Base-by-base conservation (phyloP, 2,329 filamentous ascomycete species). In the Aspergillus japonicus region DNA sequence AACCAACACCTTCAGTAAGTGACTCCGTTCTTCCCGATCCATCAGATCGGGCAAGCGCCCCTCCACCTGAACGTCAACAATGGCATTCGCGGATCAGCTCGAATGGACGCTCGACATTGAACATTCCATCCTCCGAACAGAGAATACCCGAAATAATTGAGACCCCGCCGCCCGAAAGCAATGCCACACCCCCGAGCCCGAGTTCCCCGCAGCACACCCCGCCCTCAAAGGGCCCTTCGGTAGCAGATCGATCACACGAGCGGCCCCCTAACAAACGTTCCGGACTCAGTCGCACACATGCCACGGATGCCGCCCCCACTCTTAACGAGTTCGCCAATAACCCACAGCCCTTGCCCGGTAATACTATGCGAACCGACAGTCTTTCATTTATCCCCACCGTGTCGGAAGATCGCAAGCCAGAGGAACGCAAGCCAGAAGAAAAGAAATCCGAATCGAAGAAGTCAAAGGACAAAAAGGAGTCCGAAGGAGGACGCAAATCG, bases 381-480 rank as follows among this genome's bases (percentile, higher is more conserved):
- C 79, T 96, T 14, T 92, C 91, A 0, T 89, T 92, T 66, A 92
- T 95, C 54, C 91, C 92, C 0, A 94, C 89, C 0, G 80, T 90
- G 68, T 68, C 80, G 1, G 90, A 93, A 59, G 90, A 94, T 58
- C 90, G 87, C 75, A 91, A 89, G 68, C 68, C 80, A 2, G 90
- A 44, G 6, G 90, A 95, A 56, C 89, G 87, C 73, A 91, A 89
- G 68, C 69, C 80, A 0, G 90, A 93, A n/a, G 88, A 87, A 72
- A 91, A 88, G 64, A 79, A 76, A 58, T 73, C 76, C 19, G 83
- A 86, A 54, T 93, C 89, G 72, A 92, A 90, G 70, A 89, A 92
- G 4, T 87, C 88, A 2, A 87, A 91, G 50, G 83, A 86, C 54
- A 93, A 89, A 72, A 92, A 90, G 70, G 89, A 92, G 4, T 87